phyloP scores from a whole-genome alignment of 352 stramenopile species.

The Saprolegnia diclina region DNA sequence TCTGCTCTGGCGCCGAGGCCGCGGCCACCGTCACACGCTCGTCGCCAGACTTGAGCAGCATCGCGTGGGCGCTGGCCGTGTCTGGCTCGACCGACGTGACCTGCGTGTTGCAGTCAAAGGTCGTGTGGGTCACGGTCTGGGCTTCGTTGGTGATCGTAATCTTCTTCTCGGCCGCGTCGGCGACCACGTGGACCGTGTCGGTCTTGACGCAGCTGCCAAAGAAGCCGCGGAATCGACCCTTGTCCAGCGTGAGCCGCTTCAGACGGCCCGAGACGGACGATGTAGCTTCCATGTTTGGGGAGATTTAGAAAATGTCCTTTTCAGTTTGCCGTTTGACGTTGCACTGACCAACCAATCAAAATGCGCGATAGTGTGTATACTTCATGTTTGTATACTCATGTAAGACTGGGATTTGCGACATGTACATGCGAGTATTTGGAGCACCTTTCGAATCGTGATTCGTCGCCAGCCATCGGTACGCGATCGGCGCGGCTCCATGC shows the following conservation, averaged over 20 bases:
- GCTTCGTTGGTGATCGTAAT: slow-evolving; percentile 46
- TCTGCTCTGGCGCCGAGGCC: slow-evolving; percentile 36
- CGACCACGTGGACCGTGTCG: slow-evolving; percentile 34
- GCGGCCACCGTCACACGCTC: slow-evolving; percentile 36
- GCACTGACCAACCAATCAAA: neutral
- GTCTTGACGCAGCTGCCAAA: slow-evolving; percentile 8
- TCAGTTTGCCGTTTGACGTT: neutral
- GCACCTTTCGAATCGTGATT: no score
- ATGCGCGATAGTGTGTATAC: neutral
- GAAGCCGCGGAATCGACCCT: neutral
- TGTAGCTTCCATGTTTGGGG: neutral
- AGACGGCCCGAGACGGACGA: neutral
- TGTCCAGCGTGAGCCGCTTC: neutral
- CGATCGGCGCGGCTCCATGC: no score
- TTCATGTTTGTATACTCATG: neutral
- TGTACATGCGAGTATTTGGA: no score
- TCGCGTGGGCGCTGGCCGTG: slow-evolving; percentile 36
- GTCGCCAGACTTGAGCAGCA: slow-evolving; percentile 41
- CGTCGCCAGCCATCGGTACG: no score
- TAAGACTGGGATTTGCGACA: no score
- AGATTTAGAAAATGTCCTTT: neutral
- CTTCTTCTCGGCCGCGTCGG: slow-evolving; percentile 41
- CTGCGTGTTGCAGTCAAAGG: slow-evolving; percentile 31
- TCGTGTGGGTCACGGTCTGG: slow-evolving; percentile 25
- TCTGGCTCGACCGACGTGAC: slow-evolving; percentile 39